Conservation (phyloP, 73 alveolate genomes). For the Symbiodinium natans region DNA sequence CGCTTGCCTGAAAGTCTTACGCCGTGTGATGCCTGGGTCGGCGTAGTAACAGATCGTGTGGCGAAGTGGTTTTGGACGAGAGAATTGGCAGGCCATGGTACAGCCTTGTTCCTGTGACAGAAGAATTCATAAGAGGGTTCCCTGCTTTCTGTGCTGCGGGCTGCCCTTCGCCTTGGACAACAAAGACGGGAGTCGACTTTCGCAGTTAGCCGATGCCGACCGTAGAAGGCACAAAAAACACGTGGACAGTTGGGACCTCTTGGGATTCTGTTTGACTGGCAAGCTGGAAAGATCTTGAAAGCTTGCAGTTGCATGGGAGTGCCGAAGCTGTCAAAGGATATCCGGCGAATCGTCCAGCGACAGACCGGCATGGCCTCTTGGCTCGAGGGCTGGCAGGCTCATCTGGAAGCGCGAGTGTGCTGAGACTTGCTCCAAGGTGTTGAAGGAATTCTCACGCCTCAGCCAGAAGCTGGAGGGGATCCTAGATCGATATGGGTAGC, state of each 20-base stretch:
- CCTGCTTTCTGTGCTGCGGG: no score
- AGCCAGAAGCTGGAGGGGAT: slow-evolving; percentile 8
- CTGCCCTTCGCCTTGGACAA: no score
- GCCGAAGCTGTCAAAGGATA: slow-evolving; percentile 5
- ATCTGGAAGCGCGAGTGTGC: not conserved
- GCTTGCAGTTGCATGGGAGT: no score
- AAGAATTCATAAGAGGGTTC: no score
- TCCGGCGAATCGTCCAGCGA: slow-evolving; percentile 85
- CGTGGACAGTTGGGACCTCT: no score
- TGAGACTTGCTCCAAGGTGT: not conserved
- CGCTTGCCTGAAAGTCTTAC: slow-evolving; percentile 26
- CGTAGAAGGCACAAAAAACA: no score
- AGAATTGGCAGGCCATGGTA: not conserved
- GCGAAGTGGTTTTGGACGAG: not conserved
- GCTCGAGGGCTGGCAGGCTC: not conserved
- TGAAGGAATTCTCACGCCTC: slow-evolving; percentile 13
- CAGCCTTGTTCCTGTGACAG: no score
- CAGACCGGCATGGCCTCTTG: slow-evolving; percentile 60
- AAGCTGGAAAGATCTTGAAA: no score
- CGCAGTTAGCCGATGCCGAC: no score
- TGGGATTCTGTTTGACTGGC: no score
- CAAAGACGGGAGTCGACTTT: no score
- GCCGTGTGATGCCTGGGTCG: not conserved
- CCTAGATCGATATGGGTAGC: not conserved
- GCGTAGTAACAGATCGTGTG: not conserved